Base-by-base conservation (phyloP, 2,329 filamentous ascomycete genomes). In the Didymella sp. region DNA sequence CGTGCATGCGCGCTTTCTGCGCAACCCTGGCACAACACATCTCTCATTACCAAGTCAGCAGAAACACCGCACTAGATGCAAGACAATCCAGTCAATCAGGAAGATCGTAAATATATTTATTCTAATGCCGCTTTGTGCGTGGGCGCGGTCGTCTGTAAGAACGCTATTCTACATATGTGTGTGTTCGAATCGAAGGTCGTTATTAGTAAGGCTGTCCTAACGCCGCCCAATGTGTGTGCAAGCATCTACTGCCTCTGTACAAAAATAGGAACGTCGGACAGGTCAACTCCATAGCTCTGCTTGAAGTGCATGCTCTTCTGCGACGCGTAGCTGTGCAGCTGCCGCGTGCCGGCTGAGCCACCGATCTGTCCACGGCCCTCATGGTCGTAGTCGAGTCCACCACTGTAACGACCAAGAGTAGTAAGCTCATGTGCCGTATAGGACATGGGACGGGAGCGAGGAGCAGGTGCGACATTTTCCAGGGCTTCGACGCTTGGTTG, bases 271-370 rank as follows among this genome's bases (percentile, higher is more conserved):
- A 75, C 69, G 56, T 75, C 70, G 9, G 68, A 69, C 28, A 74
- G 50, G 50, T 75, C 72, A n/a, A 72, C 66, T 8, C 71, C 72
- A 33, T 69, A 69, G 48, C 71, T 63, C 40, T 69, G 58, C 43
- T 63, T 66, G 52, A 60, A 73, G 35, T 66, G 59, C 61, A 70
- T 62, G 62, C 67, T 73, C 65, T 71, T 73, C 25, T 64, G 59
- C 56, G 66, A 70, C 8, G 70, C 69, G 27, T 58, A 57, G 37
- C 67, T 74, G 57, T 75, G 67, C 47, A 68, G 56, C 40, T 68
- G 62, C 33, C 75, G 63, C 12, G 72, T 76, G 9, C 75, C 74
- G 33, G 71, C 73, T 62, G 73, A 76, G 51, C 74, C 75, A 53
- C 74, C 69, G 13, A 77, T 60, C 19, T 63, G 64, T 21, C 66